A percentile compares a stretch with the other conserved stretches of the same genome.
These are phyloP conservation scores for Penicillium paradoxum DNA, from an alignment of 495 filamentous ascomycete genomes.

Conservation along the genomic window DNA sequence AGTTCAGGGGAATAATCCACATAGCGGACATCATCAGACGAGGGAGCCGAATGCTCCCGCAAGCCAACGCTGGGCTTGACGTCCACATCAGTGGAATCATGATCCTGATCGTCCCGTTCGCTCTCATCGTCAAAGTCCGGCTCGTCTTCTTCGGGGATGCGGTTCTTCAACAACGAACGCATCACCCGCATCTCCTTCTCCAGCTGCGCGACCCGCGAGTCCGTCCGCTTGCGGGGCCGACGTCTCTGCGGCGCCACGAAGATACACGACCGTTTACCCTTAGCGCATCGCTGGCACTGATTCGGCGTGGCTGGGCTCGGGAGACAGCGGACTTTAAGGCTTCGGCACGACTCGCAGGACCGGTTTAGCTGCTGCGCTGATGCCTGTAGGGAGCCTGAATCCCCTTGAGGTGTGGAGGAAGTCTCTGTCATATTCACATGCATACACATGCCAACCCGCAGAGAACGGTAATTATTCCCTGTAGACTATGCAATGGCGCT, in stretches of 20 bases:
- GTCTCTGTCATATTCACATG: conserved; percentile 29
- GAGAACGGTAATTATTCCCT: no score
- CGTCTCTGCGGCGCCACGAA: conserved; percentile 76
- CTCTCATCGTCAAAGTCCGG: conserved; percentile 29
- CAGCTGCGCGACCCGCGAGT: conserved; percentile 78
- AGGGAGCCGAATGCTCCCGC: conserved; percentile 19
- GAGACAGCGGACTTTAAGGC: conserved; percentile 81
- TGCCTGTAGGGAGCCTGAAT: conserved; percentile 15
- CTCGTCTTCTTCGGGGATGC: conserved; percentile 31
- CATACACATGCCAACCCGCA: neutral
- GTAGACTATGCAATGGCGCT: no score
- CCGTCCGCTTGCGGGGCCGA: conserved; percentile 74
- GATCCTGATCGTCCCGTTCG: conserved; percentile 19
- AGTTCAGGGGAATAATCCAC: conserved; percentile 30
- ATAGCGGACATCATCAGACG: conserved; percentile 18
- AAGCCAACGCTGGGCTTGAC: conserved; percentile 11
- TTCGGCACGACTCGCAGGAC: conserved; percentile 82
- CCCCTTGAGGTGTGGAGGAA: conserved; percentile 31
- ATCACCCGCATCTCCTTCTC: conserved; percentile 80
- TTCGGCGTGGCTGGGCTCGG: conserved; percentile 53
- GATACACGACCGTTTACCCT: conserved; percentile 67
- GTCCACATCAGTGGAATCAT: conserved; percentile 21
- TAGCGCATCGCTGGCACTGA: conserved; percentile 75
- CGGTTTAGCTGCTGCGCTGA: conserved; percentile 47
- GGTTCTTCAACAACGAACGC: conserved; percentile 40